Percentiles rank a stretch among this genome's conserved stretches.
phyloP scores from a whole-genome alignment of 495 filamentous ascomycete genomes.

The Wilcoxina mikolae region DNA sequence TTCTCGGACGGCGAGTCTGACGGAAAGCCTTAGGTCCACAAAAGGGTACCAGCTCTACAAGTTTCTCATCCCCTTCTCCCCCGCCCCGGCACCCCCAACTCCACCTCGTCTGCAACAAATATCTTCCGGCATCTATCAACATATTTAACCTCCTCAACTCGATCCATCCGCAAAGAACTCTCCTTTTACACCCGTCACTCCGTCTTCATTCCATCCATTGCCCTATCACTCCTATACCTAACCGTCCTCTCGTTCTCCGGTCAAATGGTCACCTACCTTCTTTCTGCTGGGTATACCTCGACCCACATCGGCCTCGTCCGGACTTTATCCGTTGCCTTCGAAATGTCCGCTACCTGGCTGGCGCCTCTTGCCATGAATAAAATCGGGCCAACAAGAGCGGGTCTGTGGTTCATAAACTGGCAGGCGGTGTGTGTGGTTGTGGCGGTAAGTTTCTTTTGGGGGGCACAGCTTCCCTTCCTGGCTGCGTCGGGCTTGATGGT shows the following conservation, averaged over 20 bases:
- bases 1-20: background rate
- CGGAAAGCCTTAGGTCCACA: constrained; percentile 28
- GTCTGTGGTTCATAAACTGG: constrained; percentile 51
- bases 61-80: constrained; percentile 12
- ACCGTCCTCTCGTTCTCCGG: constrained; percentile 45
- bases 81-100: constrained; percentile 23
- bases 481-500: constrained; percentile 36
- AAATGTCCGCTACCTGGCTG: constrained; percentile 37
- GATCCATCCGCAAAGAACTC: constrained; percentile 29
- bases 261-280: constrained; percentile 47
- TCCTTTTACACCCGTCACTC: constrained; percentile 38
- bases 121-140: too few relatives aligned
- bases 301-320: constrained; percentile 40
- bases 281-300: constrained; percentile 40
- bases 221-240: constrained; percentile 42
- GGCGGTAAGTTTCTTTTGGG: constrained; percentile 34
- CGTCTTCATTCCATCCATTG: constrained; percentile 41
- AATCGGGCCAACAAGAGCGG: constrained; percentile 44
- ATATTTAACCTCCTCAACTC: constrained; percentile 32
- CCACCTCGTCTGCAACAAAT: constrained; percentile 28
- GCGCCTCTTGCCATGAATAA: constrained; percentile 37
- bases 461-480: constrained; percentile 15
- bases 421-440: constrained; percentile 40
- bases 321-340: constrained; percentile 39
- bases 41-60: constrained; percentile 31